Evolutionary conservation across 352 stramenopile genomes (phyloP), one percentile per base, ranked within the genome.

Genomic region (Phytopythium delawarense): DNA sequence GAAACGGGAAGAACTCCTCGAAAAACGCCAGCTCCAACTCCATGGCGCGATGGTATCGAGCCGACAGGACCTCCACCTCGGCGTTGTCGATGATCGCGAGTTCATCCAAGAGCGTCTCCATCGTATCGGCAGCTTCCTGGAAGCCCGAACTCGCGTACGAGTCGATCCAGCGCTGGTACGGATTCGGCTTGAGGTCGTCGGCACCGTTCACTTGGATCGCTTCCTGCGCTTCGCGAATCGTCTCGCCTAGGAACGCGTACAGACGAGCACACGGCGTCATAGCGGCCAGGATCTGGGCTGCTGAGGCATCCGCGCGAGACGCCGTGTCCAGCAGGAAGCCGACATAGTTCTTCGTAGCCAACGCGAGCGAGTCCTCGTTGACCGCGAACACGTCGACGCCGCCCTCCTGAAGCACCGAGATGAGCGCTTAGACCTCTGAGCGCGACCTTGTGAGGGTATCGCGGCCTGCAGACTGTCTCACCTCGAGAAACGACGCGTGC

Each of bases 21-120:
- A 84, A 87, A 72, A 87, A 87, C 44, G 65, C 52, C 16, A 83
- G 65, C 61, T 87, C 78, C 7, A 87, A 71, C 49, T 78, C 61
- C 75, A 87, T 85, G 8, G 75, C 78, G 15, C 45, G 48, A 53
- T 79, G 75, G 75, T 87, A 87, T 13, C 79, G 66, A 25, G 66
- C 56, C 48, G 61, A n/a, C 13, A 87, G 63, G 34, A 61, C 67
- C 34, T 70, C 65, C 21, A 61, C 66, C 6, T 49, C 32, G 7
- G 75, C 49, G 12, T 54, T 32, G 42, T 85, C 74, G 2, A 63
- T 34, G 7, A 28, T 52, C 1, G 69, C 69, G 8, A 75, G 45
- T n/a, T 80, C 64, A 13, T 83, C 62, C 35, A 87, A 61, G 32
- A 84, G 51, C 20, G 48, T 42, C 56, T 85, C 75, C 7, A 67